Conservation (phyloP, 495 filamentous ascomycete species). For the Podospora comata region DNA sequence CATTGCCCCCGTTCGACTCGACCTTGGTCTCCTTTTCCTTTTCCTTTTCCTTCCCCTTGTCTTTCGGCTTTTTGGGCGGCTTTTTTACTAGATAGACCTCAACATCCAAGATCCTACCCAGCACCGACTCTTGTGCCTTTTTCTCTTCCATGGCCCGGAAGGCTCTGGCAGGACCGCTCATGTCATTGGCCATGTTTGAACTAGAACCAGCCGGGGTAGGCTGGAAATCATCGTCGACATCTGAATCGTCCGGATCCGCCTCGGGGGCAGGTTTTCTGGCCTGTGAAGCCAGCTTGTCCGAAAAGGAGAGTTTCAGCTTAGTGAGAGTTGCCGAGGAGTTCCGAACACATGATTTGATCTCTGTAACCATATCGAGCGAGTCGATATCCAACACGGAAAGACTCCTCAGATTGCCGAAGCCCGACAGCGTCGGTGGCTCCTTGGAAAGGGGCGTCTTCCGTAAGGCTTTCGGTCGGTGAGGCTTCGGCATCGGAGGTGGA, state of each 20-base stretch:
- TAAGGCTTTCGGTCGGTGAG: conserved; percentile 22
- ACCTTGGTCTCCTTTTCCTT: conserved; percentile 15
- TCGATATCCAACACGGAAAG: conserved; percentile 58
- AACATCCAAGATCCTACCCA: conserved; percentile 54
- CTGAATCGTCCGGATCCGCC: conserved; percentile 50
- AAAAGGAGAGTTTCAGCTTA: conserved; percentile 57
- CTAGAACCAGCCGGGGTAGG: conserved; percentile 20
- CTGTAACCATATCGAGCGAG: conserved; percentile 50
- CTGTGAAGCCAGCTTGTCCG: conserved; percentile 46
- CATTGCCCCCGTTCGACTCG: not conserved
- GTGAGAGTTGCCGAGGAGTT: conserved; percentile 50
- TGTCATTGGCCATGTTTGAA: conserved; percentile 26
- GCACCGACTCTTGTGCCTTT: conserved; percentile 52
- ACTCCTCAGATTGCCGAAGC: conserved; percentile 53
- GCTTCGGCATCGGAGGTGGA: conserved; percentile 25
- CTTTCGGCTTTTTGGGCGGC: conserved; percentile 21
- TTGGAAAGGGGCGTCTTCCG: conserved; percentile 24
- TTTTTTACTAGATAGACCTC: conserved; percentile 35
- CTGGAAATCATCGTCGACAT: conserved; percentile 48
- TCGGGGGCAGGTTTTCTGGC: conserved; percentile 51
- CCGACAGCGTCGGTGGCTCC: conserved; percentile 51
- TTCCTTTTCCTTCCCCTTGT: conserved; percentile 35
- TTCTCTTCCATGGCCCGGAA: conserved; percentile 48
- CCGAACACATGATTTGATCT: conserved; percentile 52
- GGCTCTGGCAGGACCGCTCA: conserved; percentile 36